Evolutionary conservation across 2,329 filamentous ascomycete species (phyloP).

Genomic region (Calonectria fujianensis): DNA sequence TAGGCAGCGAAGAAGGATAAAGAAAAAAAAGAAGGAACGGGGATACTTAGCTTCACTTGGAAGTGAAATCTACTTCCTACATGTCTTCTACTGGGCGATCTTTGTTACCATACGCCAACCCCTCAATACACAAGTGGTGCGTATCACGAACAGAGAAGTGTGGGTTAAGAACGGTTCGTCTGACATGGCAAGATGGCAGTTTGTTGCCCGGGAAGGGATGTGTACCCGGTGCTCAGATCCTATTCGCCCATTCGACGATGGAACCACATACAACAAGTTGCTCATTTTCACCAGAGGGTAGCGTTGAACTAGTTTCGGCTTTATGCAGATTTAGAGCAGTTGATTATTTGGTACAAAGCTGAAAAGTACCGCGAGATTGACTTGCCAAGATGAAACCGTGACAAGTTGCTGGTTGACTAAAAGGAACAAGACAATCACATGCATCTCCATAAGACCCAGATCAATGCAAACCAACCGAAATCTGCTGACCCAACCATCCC

Average conservation of each 20-base stretch:
- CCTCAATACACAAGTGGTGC: not conserved
- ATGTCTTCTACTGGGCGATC: not conserved
- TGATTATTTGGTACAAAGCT: not conserved
- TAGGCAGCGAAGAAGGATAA: not conserved
- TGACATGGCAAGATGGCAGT: no score
- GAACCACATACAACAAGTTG: not conserved
- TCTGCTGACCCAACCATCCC: not conserved
- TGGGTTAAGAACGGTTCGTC: not conserved
- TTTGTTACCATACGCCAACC: not conserved
- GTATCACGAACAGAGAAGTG: not conserved
- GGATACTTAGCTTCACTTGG: not conserved
- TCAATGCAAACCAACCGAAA: not conserved
- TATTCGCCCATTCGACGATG: not conserved
- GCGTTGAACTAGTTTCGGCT: not conserved
- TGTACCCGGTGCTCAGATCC: not conserved
- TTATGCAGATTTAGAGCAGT: not conserved
- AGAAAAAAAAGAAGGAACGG: not conserved
- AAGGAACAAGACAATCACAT: not conserved
- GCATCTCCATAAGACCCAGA: not conserved
- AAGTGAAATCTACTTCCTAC: no score
- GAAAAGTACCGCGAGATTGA: not conserved
- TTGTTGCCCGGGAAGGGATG: not conserved
- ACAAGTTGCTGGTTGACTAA: not conserved
- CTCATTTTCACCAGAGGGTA: not conserved
- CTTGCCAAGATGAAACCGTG: not conserved